Conservation (phyloP, 2,329 filamentous ascomycete species). For the Aspergillus luchuensis region DNA sequence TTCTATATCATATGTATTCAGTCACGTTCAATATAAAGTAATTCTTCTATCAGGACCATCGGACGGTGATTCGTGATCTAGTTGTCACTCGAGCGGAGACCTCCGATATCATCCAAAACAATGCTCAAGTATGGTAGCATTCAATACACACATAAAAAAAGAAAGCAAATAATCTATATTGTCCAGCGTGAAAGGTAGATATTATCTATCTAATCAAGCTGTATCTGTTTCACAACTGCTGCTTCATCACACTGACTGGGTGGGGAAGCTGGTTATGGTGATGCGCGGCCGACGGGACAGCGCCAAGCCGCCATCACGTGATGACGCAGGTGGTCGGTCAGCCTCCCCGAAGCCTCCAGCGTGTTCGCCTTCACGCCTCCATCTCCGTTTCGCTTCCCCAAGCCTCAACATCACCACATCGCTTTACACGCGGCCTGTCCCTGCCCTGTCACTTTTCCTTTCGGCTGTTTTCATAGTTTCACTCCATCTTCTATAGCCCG, state of each 20-base stretch:
- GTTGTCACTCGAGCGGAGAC: slow-evolving; percentile 10
- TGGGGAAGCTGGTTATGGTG: neutral
- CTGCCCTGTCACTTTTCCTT: slow-evolving; percentile 21
- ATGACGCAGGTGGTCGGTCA: slow-evolving; percentile 26
- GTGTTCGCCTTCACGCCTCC: slow-evolving; percentile 39
- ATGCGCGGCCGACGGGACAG: slow-evolving; percentile 5
- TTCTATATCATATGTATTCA: too few species aligned
- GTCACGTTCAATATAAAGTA: too few species aligned
- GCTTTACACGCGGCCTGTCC: slow-evolving; percentile 26
- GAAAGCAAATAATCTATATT: neutral
- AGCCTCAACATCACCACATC: slow-evolving; percentile 34
- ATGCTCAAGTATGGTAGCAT: slow-evolving; percentile 40
- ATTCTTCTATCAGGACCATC: slow-evolving; percentile 40
- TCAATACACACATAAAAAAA: slow-evolving; percentile 15
- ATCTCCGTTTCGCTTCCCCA: slow-evolving; percentile 30
- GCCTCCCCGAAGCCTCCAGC: slow-evolving; percentile 35
- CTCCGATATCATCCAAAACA: slow-evolving; percentile 18
- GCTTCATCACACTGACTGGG: neutral
- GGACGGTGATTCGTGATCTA: slow-evolving; percentile 36
- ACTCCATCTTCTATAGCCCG: slow-evolving; percentile 16
- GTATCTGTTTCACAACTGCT: neutral
- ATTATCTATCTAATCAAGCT: neutral
- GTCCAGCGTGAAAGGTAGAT: slow-evolving; percentile 25
- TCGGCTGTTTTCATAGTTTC: slow-evolving; percentile 20
- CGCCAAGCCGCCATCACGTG: slow-evolving; percentile 39